A percentile compares a stretch with the other conserved stretches of the same genome.
phyloP scores from a whole-genome alignment of 768 basidiomycete genomes.

The Favolaschia claudopus region DNA sequence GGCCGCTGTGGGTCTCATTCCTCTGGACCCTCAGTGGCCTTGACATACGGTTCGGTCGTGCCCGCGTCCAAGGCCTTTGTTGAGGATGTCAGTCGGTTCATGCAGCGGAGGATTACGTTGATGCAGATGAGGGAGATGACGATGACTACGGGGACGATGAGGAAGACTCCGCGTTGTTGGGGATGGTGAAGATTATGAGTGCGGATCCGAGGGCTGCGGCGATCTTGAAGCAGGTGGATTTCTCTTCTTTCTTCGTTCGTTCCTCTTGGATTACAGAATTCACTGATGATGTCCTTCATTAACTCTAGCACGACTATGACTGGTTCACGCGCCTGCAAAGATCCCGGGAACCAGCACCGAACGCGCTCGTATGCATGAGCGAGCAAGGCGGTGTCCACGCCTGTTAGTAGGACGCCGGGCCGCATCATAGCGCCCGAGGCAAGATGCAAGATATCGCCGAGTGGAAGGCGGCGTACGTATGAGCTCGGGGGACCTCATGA shows the following conservation, averaged over 20 bases:
- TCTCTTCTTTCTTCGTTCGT: not conserved
- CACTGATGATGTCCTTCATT: not conserved
- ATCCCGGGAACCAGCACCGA: conserved; percentile 33
- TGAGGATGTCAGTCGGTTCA: no score
- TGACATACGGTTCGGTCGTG: no score
- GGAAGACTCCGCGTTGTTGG: conserved; percentile 52
- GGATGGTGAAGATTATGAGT: conserved; percentile 86
- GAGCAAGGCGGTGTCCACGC: not conserved
- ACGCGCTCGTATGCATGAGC: conserved; percentile 40
- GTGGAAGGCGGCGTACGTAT: no score
- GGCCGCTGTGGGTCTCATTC: no score
- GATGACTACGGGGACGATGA: conserved; percentile 38
- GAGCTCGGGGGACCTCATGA: no score
- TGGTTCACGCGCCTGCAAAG: conserved; percentile 66
- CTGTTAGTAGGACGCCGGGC: not conserved
- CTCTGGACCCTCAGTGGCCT: no score
- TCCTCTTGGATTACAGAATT: conserved; percentile 11
- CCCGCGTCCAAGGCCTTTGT: no score
- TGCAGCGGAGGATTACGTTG: conserved; percentile 6
- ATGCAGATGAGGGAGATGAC: conserved; percentile 33
- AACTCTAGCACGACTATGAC: conserved; percentile 86
- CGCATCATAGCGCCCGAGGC: not conserved
- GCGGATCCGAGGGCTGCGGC: conserved; percentile 92
- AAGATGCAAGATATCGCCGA: conserved; percentile 14
- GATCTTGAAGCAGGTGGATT: conserved; percentile 83